phyloP scores from a whole-genome alignment of 176 grass and related monocot species.

The Triticum timopheevii region DNA sequence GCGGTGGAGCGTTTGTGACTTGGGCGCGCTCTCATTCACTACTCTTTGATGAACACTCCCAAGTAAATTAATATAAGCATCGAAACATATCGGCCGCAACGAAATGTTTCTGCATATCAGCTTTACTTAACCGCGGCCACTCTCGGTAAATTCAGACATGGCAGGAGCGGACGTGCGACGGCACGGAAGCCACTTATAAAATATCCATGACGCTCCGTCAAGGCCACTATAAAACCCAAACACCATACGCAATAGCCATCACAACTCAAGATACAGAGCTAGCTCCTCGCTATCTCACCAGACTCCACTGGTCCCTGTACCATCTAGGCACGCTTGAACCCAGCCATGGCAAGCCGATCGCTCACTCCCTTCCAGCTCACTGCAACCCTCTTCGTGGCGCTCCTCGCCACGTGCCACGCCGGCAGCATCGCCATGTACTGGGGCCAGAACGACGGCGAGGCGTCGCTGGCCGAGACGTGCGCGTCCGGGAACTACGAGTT shows the following conservation, averaged over 20 bases:
- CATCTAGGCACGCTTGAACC: not conserved
- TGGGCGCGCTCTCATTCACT: not conserved
- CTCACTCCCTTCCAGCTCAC: constrained; percentile 15
- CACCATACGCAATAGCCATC: not conserved
- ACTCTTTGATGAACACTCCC: not conserved
- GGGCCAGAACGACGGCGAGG: constrained; percentile 65
- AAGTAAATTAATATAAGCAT: not conserved
- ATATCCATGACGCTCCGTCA: not conserved
- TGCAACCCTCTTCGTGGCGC: not conserved
- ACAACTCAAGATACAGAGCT: not conserved
- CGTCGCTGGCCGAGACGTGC: constrained; percentile 41
- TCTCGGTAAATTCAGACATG: constrained; percentile 24
- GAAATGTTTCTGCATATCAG: not conserved
- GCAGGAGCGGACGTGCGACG: constrained; percentile 20
- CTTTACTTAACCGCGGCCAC: not conserved
- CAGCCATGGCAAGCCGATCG: constrained; percentile 26
- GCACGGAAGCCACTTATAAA: constrained; percentile 6
- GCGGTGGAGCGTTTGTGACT: not conserved
- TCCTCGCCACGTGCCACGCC: constrained; percentile 39
- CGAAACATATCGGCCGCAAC: not conserved
- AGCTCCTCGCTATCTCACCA: not conserved
- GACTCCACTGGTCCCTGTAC: not conserved
- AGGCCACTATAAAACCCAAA: constrained; percentile 8
- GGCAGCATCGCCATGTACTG: constrained; percentile 62
- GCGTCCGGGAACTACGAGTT: constrained; percentile 51